Base-by-base conservation (phyloP, 2,329 filamentous ascomycete species). In the Cytospora piceicola region DNA sequence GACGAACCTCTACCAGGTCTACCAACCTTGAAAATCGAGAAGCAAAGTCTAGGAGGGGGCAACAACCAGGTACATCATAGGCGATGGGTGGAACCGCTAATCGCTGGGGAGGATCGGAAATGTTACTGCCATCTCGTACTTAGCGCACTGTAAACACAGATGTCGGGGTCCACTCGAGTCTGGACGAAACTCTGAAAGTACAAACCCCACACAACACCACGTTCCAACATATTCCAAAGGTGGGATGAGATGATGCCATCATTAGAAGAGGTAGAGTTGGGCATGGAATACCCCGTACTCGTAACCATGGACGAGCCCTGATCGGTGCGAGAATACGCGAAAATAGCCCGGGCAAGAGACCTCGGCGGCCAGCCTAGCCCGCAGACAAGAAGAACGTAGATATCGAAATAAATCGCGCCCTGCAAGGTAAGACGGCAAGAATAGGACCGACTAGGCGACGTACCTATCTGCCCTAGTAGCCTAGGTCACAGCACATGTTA, bases 181-280 rank as follows among this genome's bases (percentile, higher is more conserved):
- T 49, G 51, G 22, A 29, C 8, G 39, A 29, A 29, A 29, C 27
- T 29, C 5, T 29, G 27, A n/a, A 51, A 1, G 36, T 29, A 46
- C 32, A 51, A n/a, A 54, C 49, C 46, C 46, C 46, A 49, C 46
- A 24, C 46, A 49, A 12, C 42, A 49, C n/a, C 20, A n/a, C n/a
- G 46, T 22, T 22, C n/a, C n/a, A 49, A 14, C n/a, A 49, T 2
- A 12, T 49, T 6, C n/a, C n/a, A 49, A 49, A 46, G 42, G 61
- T 54, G 60, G 51, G 34, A 15, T 14, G 34, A 12, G 51, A 66
- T 63, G 63, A 67, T 67, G 63, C 63, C 63, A 61, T 65, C 30
- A 61, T 49, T 17, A n/a, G n/a, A 4, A 20, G 15, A 42, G 32
- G n/a, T n/a, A 36, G 34, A 58, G 15, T 5, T 46, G 20, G 42